phyloP scores from a whole-genome alignment of 768 basidiomycete species.

The Suillus bovinus region DNA sequence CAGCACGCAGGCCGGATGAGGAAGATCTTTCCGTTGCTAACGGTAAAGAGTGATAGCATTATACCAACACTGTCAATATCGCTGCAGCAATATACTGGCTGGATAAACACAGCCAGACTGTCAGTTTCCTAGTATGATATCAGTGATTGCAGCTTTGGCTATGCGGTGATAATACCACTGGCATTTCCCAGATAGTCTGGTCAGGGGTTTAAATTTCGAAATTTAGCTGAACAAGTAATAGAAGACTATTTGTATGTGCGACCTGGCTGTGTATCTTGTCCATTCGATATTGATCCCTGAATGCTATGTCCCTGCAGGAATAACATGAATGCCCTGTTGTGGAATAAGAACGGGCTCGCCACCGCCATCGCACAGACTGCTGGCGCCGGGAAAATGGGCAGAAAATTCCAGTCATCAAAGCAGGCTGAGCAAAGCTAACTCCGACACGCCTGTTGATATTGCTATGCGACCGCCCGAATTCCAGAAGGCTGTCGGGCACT shows the following conservation, averaged over 20 bases:
- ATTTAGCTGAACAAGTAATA: not conserved
- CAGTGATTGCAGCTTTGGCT: not conserved
- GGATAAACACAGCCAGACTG: not conserved
- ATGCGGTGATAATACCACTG: not conserved
- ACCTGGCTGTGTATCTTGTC: not conserved
- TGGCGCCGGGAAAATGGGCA: not conserved
- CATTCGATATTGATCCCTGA: not conserved
- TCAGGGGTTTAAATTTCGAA: not conserved
- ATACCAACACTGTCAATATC: not conserved
- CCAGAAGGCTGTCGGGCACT: not conserved
- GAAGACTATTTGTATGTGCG: not conserved
- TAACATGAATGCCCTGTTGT: not conserved
- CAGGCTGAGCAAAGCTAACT: not conserved
- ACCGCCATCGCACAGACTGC: not conserved
- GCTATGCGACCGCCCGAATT: not conserved
- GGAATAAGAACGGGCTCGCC: not conserved
- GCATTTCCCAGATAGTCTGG: not conserved
- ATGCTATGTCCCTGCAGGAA: not conserved
- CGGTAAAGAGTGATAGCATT: not conserved
- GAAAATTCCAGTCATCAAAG: not conserved
- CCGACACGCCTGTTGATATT: not conserved
- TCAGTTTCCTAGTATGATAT: too few species aligned
- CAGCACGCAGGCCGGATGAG: conserved; percentile 60
- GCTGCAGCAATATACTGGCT: conserved; percentile 3
- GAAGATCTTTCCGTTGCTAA: conserved; percentile 17